Evolutionary conservation across 2,329 filamentous ascomycete species (phyloP).

Genomic region (Aspergillus fumigatiaffinis): DNA sequence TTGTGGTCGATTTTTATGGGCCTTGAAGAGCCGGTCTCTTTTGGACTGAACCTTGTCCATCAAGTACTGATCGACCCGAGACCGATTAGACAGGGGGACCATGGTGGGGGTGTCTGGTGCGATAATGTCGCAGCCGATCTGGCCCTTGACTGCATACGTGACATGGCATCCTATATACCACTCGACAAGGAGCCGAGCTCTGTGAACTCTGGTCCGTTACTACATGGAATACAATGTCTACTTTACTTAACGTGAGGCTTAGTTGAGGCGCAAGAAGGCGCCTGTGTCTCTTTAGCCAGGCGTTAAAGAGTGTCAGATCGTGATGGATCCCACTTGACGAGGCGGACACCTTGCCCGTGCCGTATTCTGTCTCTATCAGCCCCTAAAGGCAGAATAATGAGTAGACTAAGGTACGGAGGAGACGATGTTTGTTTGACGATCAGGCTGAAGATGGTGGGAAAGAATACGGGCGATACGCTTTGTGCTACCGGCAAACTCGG

Average conservation of each 20-base stretch:
- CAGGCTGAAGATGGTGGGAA: too few relatives aligned
- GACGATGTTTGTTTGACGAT: too few relatives aligned
- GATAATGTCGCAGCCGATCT: neutral
- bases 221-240: neutral
- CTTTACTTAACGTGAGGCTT: neutral
- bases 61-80: neutral
- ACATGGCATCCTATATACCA: too few relatives aligned
- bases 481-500: too few relatives aligned
- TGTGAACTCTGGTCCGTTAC: neutral
- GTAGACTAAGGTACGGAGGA: too few relatives aligned
- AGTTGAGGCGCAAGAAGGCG: neutral
- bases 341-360: neutral
- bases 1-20: neutral
- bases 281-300: neutral
- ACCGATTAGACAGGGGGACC: neutral
- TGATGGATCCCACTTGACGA: neutral
- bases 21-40: slow-evolving; percentile 1
- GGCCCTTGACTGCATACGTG: neutral
- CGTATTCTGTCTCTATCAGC: neutral
- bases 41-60: neutral
- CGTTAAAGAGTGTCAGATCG: neutral
- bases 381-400: neutral
- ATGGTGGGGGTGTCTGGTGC: neutral
- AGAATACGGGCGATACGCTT: too few relatives aligned
- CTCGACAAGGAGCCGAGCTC: too few relatives aligned